phyloP scores from a whole-genome alignment of 352 stramenopile genomes.

The Thraustochytrium sp. region DNA sequence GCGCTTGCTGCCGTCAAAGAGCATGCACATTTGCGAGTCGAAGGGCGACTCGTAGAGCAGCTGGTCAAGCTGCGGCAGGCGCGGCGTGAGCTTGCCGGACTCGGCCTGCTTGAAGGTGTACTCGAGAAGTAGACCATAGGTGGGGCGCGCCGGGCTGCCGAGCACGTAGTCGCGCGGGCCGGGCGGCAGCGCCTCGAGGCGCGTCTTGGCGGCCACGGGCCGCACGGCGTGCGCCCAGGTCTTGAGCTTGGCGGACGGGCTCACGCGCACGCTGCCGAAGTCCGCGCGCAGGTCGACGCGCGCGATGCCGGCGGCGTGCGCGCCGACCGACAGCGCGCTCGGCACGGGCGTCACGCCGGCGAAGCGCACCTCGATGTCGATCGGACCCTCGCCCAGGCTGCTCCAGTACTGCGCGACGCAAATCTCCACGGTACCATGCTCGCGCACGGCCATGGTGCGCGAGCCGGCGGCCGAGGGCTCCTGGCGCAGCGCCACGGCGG shows the following conservation, averaged over 20 bases:
- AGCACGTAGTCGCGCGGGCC: neutral
- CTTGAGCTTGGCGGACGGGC: slow-evolving; percentile 64
- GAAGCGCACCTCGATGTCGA: slow-evolving; percentile 73
- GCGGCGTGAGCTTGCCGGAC: slow-evolving; percentile 60
- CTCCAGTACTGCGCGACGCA: slow-evolving; percentile 82
- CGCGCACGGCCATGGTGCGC: slow-evolving; percentile 61
- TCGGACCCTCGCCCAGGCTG: slow-evolving; percentile 66
- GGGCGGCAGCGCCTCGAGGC: neutral
- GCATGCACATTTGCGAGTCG: slow-evolving; percentile 81
- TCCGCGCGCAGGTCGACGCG: slow-evolving; percentile 67
- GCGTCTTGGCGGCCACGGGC: neutral
- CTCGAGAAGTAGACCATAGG: slow-evolving; percentile 74
- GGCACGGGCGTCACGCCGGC: slow-evolving; percentile 57
- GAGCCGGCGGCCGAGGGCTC: slow-evolving; percentile 48
- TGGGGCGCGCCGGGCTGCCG: neutral
- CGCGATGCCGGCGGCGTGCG: neutral
- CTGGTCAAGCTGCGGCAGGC: slow-evolving; percentile 64
- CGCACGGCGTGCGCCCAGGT: neutral
- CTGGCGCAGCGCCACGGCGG: slow-evolving; percentile 49
- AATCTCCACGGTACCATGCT: slow-evolving; percentile 72
- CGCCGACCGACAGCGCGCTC: neutral
- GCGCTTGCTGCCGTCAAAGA: slow-evolving; percentile 88
- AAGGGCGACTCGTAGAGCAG: slow-evolving; percentile 85
- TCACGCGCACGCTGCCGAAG: slow-evolving; percentile 69
- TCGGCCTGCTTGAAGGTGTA: slow-evolving; percentile 81